Conservation (phyloP, 1,284 basidiomycete genomes). For the Apiotrichum brassicae region DNA sequence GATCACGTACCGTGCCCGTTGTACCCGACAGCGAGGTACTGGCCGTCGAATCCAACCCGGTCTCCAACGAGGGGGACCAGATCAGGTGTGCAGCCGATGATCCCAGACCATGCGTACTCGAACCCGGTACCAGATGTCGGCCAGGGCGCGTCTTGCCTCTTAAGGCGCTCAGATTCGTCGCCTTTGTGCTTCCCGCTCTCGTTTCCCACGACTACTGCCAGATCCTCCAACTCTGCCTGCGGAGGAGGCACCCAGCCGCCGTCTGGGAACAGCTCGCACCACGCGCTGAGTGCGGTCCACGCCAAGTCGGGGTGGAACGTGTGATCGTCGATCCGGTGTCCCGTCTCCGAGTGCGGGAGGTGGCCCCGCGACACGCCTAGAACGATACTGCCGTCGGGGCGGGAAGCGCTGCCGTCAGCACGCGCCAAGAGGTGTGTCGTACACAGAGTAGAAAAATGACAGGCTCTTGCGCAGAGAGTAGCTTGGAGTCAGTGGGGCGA, state of each 20-base stretch:
- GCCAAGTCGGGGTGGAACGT: slow-evolving; percentile 14
- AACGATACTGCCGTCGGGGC: slow-evolving; percentile 32
- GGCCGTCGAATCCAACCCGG: slow-evolving; percentile 30
- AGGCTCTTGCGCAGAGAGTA: slow-evolving; percentile 30
- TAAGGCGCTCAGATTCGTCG: too few species aligned
- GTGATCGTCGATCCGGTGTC: slow-evolving; percentile 24
- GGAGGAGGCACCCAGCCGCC: slow-evolving; percentile 22
- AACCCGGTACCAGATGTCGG: slow-evolving; percentile 17
- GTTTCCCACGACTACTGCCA: too few species aligned
- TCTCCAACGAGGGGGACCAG: slow-evolving; percentile 34
- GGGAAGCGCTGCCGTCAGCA: slow-evolving; percentile 12
- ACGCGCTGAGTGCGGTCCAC: slow-evolving; percentile 12
- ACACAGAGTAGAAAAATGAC: slow-evolving; percentile 37
- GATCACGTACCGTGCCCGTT: slow-evolving; percentile 39
- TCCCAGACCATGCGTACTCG: slow-evolving; percentile 38
- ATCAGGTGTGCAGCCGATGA: slow-evolving; percentile 38
- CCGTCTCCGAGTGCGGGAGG: not conserved
- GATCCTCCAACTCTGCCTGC: not conserved
- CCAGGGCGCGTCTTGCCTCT: slow-evolving; percentile 4
- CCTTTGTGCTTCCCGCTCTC: too few species aligned
- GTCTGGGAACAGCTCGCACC: slow-evolving; percentile 15
- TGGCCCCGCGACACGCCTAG: slow-evolving; percentile 28
- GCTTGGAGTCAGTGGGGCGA: slow-evolving; percentile 22
- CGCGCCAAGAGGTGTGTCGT: slow-evolving; percentile 1
- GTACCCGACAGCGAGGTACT: slow-evolving; percentile 35